Conservation (phyloP, 2,329 filamentous ascomycete genomes). For the Aspergillus vadensis region DNA sequence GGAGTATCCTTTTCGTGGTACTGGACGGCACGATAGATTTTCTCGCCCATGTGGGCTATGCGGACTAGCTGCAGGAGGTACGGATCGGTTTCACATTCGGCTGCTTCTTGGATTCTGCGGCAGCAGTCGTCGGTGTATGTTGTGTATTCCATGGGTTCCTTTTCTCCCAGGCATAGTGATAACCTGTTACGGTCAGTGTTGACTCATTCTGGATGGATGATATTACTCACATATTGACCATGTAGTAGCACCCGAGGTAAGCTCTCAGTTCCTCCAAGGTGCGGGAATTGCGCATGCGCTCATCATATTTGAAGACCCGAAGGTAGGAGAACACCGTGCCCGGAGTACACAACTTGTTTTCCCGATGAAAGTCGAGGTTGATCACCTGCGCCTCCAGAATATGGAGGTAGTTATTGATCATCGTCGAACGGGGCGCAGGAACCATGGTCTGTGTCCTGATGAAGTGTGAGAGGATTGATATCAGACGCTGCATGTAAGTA, state of each 20-base stretch:
- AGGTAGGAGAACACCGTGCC: background rate
- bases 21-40: conserved; percentile 42
- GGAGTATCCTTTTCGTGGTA: conserved; percentile 23
- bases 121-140: conserved; percentile 57
- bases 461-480: background rate
- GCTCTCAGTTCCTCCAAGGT: conserved; percentile 57
- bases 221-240: conserved; percentile 54
- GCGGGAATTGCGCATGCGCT: conserved; percentile 30
- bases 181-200: conserved; percentile 17
- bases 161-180: conserved; percentile 41
- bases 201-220: background rate
- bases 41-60: conserved; percentile 55
- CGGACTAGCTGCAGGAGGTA: conserved; percentile 52
- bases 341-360: background rate
- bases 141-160: conserved; percentile 55
- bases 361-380: conserved; percentile 43
- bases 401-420: conserved; percentile 50
- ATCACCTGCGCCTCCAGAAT: conserved; percentile 51
- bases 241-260: conserved; percentile 57
- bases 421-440: conserved; percentile 44
- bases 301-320: conserved; percentile 13
- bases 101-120: conserved; percentile 45
- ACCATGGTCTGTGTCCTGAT: conserved; percentile 9
- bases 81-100: conserved; percentile 53
- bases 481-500: background rate